A percentile compares a stretch with the other conserved stretches of the same genome.
Evolutionary conservation across 2,329 filamentous ascomycete species (phyloP).

Genomic region (Albophoma yamanashiensis): DNA sequence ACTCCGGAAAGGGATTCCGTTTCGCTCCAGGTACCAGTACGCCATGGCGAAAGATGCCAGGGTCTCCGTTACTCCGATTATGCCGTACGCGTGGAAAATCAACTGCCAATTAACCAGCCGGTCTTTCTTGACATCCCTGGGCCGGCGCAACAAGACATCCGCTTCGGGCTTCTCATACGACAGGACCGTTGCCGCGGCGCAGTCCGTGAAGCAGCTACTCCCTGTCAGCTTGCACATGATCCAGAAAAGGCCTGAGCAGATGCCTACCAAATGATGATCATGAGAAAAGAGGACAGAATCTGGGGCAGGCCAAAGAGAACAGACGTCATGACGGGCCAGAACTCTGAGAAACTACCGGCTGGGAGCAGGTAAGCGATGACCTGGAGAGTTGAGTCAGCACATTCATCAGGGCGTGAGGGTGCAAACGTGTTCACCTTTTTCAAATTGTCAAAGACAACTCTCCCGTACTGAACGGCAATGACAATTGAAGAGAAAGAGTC

Average conservation of each 20-base stretch:
- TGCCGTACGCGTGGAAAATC: constrained; percentile 60
- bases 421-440: constrained; percentile 49
- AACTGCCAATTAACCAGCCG: constrained; percentile 64
- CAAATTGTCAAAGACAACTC: constrained; percentile 70
- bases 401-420: too few species aligned
- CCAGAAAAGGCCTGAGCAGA: not conserved
- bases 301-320: constrained; percentile 64
- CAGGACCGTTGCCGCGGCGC: constrained; percentile 59
- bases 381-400: constrained; percentile 1
- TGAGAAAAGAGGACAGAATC: constrained; percentile 62
- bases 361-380: constrained; percentile 59
- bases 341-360: constrained; percentile 64
- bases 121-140: constrained; percentile 58
- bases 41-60: constrained; percentile 51
- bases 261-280: constrained; percentile 52
- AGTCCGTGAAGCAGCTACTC: constrained; percentile 62
- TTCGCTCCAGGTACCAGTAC: constrained; percentile 53
- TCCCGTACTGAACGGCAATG: constrained; percentile 60
- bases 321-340: constrained; percentile 66
- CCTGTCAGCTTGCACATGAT: not conserved
- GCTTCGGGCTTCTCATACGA: constrained; percentile 70
- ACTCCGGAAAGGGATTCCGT: constrained; percentile 52
- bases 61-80: constrained; percentile 56
- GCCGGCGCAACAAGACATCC: constrained; percentile 59
- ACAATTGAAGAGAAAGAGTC: constrained; percentile 65